A percentile compares a stretch with the other conserved stretches of the same genome.
phyloP scores from a whole-genome alignment of 208 protist genomes.

The Acanthamoeba royreba region DNA sequence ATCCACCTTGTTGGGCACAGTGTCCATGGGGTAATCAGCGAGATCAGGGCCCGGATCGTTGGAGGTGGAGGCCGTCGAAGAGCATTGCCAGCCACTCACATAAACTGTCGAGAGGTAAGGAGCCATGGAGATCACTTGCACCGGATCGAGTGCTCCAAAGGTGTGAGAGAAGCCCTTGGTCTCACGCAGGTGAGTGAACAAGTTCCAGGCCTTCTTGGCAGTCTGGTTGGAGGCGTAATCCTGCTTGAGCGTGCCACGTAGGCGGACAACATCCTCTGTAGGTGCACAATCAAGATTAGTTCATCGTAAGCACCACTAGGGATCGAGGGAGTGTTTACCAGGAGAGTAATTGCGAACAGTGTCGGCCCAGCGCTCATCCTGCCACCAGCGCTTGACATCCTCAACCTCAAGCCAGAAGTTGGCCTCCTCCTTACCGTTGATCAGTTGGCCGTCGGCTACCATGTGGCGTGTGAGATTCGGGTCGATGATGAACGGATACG shows the following conservation, averaged over 20 bases:
- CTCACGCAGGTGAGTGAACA: neutral
- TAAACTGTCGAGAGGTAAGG: conserved; percentile 79
- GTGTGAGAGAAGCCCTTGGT: conserved; percentile 53
- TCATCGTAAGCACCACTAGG: neutral
- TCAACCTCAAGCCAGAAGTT: conserved; percentile 45
- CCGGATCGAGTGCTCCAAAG: conserved; percentile 80
- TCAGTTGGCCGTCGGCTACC: neutral
- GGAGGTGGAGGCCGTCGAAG: conserved; percentile 78
- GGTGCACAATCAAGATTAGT: neutral
- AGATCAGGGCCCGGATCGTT: conserved; percentile 69
- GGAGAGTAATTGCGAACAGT: conserved; percentile 59
- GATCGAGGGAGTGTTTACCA: neutral
- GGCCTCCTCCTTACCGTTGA: neutral
- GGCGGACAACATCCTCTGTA: conserved; percentile 73
- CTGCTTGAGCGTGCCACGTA: conserved; percentile 65
- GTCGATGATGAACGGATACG: neutral
- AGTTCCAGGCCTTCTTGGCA: conserved; percentile 55
- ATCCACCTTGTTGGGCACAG: conserved; percentile 84
- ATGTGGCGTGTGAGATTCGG: neutral
- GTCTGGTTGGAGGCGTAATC: conserved; percentile 55
- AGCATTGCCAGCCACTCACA: conserved; percentile 83
- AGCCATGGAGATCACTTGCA: conserved; percentile 84
- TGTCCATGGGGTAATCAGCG: conserved; percentile 83
- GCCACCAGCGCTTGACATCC: conserved; percentile 57
- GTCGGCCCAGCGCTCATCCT: conserved; percentile 49